Percentiles rank a stretch among this genome's conserved stretches.
phyloP scores from a whole-genome alignment of 306 rosid genomes.

The Carpinus fangiana region DNA sequence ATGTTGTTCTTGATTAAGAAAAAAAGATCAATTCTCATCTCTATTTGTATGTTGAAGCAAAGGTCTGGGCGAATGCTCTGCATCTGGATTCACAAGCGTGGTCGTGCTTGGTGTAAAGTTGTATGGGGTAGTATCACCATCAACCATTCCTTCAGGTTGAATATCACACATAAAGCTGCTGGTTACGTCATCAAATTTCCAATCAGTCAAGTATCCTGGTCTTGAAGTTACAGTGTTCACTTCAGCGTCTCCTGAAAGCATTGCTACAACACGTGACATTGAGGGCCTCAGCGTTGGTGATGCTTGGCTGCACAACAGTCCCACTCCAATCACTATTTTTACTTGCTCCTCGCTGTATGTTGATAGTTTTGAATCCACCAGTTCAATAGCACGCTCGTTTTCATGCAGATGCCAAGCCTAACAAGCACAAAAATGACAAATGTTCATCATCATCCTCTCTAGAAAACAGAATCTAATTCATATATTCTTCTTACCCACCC shows the following conservation, averaged over 20 bases:
- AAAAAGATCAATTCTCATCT: constrained; percentile 26
- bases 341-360: constrained; percentile 48
- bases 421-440: not conserved
- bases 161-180: constrained; percentile 26
- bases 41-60: constrained; percentile 25
- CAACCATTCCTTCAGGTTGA: constrained; percentile 27
- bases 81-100: constrained; percentile 20
- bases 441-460: not conserved
- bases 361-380: constrained; percentile 48
- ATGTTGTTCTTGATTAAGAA: not conserved
- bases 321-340: constrained; percentile 45
- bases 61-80: constrained; percentile 31
- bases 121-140: constrained; percentile 20
- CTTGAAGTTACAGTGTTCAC: constrained; percentile 48
- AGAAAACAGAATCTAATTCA: constrained; percentile 6
- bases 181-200: constrained; percentile 55
- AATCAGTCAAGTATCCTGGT: constrained; percentile 69
- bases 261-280: constrained; percentile 75
- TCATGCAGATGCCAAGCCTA: constrained; percentile 77
- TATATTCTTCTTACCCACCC: constrained; percentile 66
- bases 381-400: constrained; percentile 34
- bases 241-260: constrained; percentile 68
- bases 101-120: constrained; percentile 37
- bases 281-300: constrained; percentile 56
- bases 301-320: constrained; percentile 66